Evolutionary conservation across 768 basidiomycete genomes (phyloP), one percentile per base, ranked within the genome.

Genomic region (Phylloporus scabripes): DNA sequence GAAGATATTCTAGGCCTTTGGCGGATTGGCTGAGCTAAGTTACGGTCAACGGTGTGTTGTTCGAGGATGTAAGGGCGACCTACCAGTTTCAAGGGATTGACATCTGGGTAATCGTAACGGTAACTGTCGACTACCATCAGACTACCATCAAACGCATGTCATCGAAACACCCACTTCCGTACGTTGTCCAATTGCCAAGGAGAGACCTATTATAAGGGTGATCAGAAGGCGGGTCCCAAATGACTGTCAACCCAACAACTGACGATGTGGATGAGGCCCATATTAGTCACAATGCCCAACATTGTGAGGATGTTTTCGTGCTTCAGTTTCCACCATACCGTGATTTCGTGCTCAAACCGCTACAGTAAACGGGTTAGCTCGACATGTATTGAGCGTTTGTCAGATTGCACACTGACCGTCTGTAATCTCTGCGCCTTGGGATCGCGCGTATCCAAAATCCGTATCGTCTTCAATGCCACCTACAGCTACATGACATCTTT

Each of bases 101-200:
- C 68, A 7, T 64, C 58, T 11, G 63, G 67, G 42, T 73, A 58
- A 2, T 49, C 45, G 42, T 61, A 61, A 26, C 74, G 68, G 55
- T 75, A 81, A 26, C 79, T 81, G 49, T 48, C 9, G 33, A 21
- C 43, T 42, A 2, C 41, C 14, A 14, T 46, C 40, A 43, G 34
- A 20, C 1, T 7, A 5, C 12, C 37, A 33, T 44, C 38, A 17
- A 15, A 46, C 6, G 12, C 12, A 41, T 8, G n/a, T 24, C 18
- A 31, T 11, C 39, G 18, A 29, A 9, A 36, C 31, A 50, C 71
- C 48, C 55, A 79, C 81, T 75, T 73, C 1, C 76, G 66, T 17
- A 80, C 74, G 57, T 82, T 79, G 54, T 80, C 74, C 31, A 72
- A 69, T 65, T 81, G 79, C 81, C 81, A 83, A 5, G 80, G 78